Evolutionary conservation across 768 basidiomycete species (phyloP), one percentile per base, ranked within the genome.

Genomic region (Lentinus brumalis): DNA sequence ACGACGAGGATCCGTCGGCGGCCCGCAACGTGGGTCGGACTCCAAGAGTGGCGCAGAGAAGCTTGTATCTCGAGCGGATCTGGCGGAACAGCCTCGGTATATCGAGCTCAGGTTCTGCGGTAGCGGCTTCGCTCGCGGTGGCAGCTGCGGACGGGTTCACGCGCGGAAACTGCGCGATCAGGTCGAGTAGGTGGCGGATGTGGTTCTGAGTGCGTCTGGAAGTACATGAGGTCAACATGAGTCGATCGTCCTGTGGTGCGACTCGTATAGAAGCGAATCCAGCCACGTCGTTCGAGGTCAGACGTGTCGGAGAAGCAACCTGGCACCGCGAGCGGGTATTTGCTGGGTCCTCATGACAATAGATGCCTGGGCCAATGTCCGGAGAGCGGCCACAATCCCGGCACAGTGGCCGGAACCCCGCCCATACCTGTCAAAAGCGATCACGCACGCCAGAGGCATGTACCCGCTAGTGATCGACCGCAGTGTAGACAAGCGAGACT

Each of bases 61-160:
- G 83, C 68, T 88, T 90, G 75, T 98, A 97, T 63, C 91, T 83
- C 1, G 94, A 92, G 44, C 93, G 84, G 60, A 98, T 95, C 63
- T 92, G 86, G 30, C 87, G 83, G 64, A 96, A 86, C 30, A 95
- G 83, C 57, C 84, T 85, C 9, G 86, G 75, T 47, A 96, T 83
- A 72, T 97, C 94, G 15, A 88, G 50, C 26, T 87, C 85, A 1
- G 77, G 69, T 26, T 41, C 52, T n/a, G 69, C 61, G 26, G 75
- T 71, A 8, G 32, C 18, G 52, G 8, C 5, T 41, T 15, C 52
- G 38, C 14, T n/a, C 52, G 57, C 41, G 8, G 50, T 54, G 38
- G 41, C 35, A 5, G 76, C 63, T 0, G 78, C 71, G 50, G 86
- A 83, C 32, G 92, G 91, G 72, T 98, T 97, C 53, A 79, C 74